A percentile compares a stretch with the other conserved stretches of the same genome.
Conservation (phyloP, 495 filamentous ascomycete genomes). For the Penicillium fimorum region DNA sequence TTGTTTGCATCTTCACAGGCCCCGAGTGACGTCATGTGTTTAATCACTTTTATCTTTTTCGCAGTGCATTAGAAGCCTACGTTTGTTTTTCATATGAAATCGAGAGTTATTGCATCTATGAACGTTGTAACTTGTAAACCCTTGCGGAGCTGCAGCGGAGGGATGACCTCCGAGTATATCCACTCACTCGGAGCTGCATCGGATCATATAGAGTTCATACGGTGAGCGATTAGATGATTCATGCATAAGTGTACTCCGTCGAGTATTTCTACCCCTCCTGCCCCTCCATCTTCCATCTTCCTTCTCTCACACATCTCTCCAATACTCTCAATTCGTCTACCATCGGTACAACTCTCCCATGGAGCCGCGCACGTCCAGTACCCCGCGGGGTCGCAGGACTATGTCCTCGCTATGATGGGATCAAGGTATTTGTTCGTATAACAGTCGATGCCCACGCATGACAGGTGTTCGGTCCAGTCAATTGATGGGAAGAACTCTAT, state of each 20-base stretch:
- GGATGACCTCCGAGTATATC: conserved; percentile 1
- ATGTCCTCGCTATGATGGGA: conserved; percentile 36
- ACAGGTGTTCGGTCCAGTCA: conserved; percentile 53
- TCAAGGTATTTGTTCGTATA: conserved; percentile 61
- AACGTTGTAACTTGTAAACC: no score
- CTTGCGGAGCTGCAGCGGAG: neutral
- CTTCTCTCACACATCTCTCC: neutral
- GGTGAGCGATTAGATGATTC: conserved; percentile 4
- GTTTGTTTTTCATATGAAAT: conserved; percentile 3
- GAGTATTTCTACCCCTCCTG: conserved; percentile 24
- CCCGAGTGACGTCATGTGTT: conserved; percentile 16
- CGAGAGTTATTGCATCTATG: neutral
- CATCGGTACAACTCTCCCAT: conserved; percentile 42
- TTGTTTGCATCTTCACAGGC: neutral
- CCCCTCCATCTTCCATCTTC: neutral
- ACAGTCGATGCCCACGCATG: conserved; percentile 54
- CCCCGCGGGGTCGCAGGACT: conserved; percentile 19
- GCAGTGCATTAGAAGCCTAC: conserved; percentile 21
- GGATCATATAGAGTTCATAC: conserved; percentile 7
- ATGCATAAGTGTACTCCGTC: neutral
- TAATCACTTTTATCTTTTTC: conserved; percentile 7
- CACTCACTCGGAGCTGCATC: neutral
- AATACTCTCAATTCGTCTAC: conserved; percentile 11
- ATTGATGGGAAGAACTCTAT: conserved; percentile 7
- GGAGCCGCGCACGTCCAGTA: conserved; percentile 32